Base-by-base conservation (phyloP, 208 protist genomes). In the Trypanosoma vivax region DNA sequence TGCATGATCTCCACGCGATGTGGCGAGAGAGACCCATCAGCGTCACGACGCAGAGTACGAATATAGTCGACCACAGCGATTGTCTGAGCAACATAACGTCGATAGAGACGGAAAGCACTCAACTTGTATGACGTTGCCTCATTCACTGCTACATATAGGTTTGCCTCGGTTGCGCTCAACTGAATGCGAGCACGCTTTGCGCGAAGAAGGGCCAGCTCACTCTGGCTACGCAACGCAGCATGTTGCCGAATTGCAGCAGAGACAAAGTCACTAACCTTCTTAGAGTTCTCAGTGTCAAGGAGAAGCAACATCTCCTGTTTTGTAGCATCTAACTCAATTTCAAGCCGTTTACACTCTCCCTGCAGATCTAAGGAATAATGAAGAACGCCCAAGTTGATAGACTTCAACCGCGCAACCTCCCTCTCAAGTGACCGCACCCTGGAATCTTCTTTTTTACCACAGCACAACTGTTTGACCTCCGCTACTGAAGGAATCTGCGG, bases 71-170 rank as follows among this genome's bases (percentile, higher is more conserved):
- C 69, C n/a, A 84, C 62, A 11, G 50, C 24, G 10, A 86, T 68
- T 27, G 83, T 77, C 34, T 94, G 68, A 24, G 75, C 69, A 21
- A 88, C 83, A 60, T 91, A 94, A 31, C 71, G 68, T 24, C 81
- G 77, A 52, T 90, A 94, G 27, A 94, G 67, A 5, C 83, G 80
- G 49, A 90, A 88, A 1, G 87, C 87, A 33, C 72, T 80, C 5
- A 83, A 73, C 49, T 88, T 91, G 73, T 94, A 91, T 37, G 67
- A 46, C 2, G 56, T 89, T 13, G 83, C 87, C 69, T 94, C 87
- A 65, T 94, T 94, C 25, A 76, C 55, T 35, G 87, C 81, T 5
- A 94, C 79, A 34, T 83, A 79, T 43, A 82, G 76, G 72, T 94
- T 94, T 9, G 87, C 83, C 62, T 94, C 87, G 1, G 79, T 81